Base-by-base conservation (phyloP, 2,329 filamentous ascomycete genomes). In the Calycina herbarum region DNA sequence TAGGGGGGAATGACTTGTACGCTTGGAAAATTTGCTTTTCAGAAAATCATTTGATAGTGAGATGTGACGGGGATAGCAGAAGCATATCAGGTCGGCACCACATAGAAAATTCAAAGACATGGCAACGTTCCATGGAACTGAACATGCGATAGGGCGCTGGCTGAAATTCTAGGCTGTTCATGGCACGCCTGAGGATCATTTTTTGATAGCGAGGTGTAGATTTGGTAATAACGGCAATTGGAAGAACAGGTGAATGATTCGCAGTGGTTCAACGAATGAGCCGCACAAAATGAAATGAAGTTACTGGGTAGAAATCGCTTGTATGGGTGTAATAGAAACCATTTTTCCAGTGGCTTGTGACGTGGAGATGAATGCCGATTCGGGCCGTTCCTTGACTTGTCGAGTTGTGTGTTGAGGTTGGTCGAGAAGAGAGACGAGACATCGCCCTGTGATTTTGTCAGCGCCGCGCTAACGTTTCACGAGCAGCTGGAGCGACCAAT, bases 371-470 rank as follows among this genome's bases (percentile, higher is more conserved):
- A 61, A 45, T 40, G 29, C 20, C 42, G 27, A 56, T 62, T 54
- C 24, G 59, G 45, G 35, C 59, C 45, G 45, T 62, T 31, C 27
- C 59, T 10, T 51, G 13, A 54, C 20, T 54, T 33, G 33, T 15
- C 24, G 57, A 51, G n/a, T 62, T 27, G 17, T 62, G 59, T 51
- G 45, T 7, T 45, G 59, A 62, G 24, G 59, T 62, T 38, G 45
- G 51, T 29, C 56, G 17, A 31, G 1, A 15, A 56, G 29, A 24
- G 10, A 33, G 27, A 31, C 5, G 20, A 62, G 29, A 24, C 11
- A 35, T 62, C 27, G 59, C 45, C 59, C 59, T 62, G 59, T 62
- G 59, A 62, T 62, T 62, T 60, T 62, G 51, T 51, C 29, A 27
- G 24, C 42, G 10, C 15, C 59, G 11, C 59, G 42, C 42, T 62